Evolutionary conservation across 495 filamentous ascomycete genomes (phyloP), one percentile per base, ranked within the genome.

Genomic region (Aspergillus cavernicola): DNA sequence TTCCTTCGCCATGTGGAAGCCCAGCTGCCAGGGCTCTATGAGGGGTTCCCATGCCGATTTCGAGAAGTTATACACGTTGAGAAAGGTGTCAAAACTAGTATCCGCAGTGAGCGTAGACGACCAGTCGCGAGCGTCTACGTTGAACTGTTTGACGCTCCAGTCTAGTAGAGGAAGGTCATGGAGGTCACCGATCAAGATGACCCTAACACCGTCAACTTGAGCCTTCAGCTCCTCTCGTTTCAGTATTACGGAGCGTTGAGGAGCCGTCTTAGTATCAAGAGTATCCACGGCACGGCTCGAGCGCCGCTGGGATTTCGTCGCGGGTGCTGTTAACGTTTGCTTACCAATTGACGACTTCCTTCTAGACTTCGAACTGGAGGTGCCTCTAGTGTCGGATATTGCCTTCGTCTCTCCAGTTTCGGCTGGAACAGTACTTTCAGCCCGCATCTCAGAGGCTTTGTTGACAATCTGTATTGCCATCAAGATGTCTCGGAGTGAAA

Each of bases 41-140:
- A 98, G 73, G 8, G 93, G 93, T 67, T 97, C 93, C 93, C 93
- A 98, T 8, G 90, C 88, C 1, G 95, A 97, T 67, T 98, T 97
- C 18, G 93, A 92, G 69, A 98, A 98, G 67, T 97, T 98, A 76
- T 95, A 97, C 45, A 97, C 85, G 65, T 97, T 98, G 60, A 95
- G 77, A 67, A 93, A 96, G 52, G 90, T 91, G 58, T 97, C 90
- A 48, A 97, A 85, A 29, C 76, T 89, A 0, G 89, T 89, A 63
- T 97, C 91, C 2, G 89, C 91, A 59, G 82, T 90, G 70, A 97
- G 77, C 10, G 85, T 86, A 15, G 85, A 85, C 4, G 92, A 90
- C 93, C 93, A 98, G 69, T 98, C 89, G 53, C 85, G 81, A 12
- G 93, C 85, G 50, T 85, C 83, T 10, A 90, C 80, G 23, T 80